Evolutionary conservation across 768 basidiomycete species (phyloP).

Genomic region (Calocera viscosa): DNA sequence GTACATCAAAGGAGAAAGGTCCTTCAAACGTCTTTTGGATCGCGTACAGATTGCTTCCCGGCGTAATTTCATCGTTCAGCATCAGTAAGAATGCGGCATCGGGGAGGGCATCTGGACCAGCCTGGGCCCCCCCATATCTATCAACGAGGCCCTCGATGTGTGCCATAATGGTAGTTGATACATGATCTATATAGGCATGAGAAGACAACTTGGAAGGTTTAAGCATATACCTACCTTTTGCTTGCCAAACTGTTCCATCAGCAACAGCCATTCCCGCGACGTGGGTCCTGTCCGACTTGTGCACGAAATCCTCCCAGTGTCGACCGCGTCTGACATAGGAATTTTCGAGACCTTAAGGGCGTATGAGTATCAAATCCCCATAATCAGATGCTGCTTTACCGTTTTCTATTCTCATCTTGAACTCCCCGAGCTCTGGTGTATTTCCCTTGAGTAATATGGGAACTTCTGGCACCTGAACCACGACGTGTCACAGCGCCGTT

Average conservation of each 20-base stretch:
- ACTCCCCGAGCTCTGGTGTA: conserved; percentile 69
- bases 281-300: conserved; percentile 57
- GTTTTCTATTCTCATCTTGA: conserved; percentile 65
- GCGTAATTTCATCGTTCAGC: conserved; percentile 59
- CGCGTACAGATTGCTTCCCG: conserved; percentile 68
- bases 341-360: conserved; percentile 44
- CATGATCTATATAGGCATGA: conserved; percentile 2
- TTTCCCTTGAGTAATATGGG: conserved; percentile 58
- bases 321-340: conserved; percentile 41
- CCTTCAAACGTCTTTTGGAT: conserved; percentile 80
- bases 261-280: conserved; percentile 51
- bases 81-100: conserved; percentile 72
- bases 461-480: conserved; percentile 55
- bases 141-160: conserved; percentile 41
- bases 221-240: conserved; percentile 45
- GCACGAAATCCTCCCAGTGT: conserved; percentile 44
- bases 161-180: conserved; percentile 9
- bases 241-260: conserved; percentile 65
- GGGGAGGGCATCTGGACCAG: conserved; percentile 33
- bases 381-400: conserved; percentile 31
- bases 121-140: conserved; percentile 42
- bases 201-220: background rate
- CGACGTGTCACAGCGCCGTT: background rate
- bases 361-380: background rate
- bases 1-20: conserved; percentile 77